phyloP scores from a whole-genome alignment of 345 rosid species.

The Eucalyptus fibrosa region DNA sequence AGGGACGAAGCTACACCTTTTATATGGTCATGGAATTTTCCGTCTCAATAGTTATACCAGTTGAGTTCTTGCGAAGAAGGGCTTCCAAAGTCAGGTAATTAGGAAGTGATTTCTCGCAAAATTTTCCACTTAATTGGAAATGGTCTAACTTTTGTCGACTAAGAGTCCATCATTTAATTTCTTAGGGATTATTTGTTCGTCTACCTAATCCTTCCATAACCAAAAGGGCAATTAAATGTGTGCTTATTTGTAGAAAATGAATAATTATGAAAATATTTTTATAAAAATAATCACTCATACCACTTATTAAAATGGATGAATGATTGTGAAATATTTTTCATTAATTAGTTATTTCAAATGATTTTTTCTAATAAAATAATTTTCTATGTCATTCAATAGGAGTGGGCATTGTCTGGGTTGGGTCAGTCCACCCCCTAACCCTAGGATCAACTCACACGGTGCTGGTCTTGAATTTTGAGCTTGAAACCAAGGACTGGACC shows the following conservation, averaged over 20 bases:
- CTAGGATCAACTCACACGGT: too few relatives aligned
- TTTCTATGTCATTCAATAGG: too few relatives aligned
- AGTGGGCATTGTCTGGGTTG: too few relatives aligned
- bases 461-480: too few relatives aligned
- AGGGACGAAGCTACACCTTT: neutral
- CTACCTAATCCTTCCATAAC: neutral
- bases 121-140: neutral
- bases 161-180: neutral
- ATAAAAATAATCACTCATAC: too few relatives aligned
- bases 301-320: accelerated
- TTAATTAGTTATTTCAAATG: too few relatives aligned
- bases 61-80: neutral
- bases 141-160: neutral
- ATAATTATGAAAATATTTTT: too few relatives aligned
- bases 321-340: too few relatives aligned
- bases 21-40: neutral
- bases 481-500: too few relatives aligned
- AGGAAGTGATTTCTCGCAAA: neutral
- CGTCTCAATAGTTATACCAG: neutral
- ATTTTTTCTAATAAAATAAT: too few relatives aligned
- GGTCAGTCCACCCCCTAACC: too few relatives aligned
- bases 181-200: neutral
- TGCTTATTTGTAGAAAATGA: too few relatives aligned
- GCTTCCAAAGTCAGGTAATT: neutral
- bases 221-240: neutral